Percentiles rank a stretch among this genome's conserved stretches.
Conservation (phyloP, 768 basidiomycete species). For the Porpolomopsis calyptriformis region DNA sequence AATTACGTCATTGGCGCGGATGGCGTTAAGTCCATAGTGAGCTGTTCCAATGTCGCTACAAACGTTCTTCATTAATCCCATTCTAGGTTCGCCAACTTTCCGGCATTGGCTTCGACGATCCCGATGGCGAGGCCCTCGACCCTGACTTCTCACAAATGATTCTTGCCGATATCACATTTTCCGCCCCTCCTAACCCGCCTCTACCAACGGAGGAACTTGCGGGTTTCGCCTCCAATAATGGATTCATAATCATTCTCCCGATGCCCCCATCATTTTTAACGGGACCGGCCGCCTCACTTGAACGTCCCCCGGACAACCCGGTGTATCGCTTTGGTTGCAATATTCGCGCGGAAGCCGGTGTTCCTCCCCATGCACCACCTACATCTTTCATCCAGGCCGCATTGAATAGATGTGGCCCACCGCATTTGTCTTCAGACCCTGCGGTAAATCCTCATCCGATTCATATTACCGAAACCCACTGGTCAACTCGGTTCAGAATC, state of each 20-base stretch:
- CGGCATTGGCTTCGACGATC: slow-evolving; percentile 36
- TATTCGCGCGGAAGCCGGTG: slow-evolving; percentile 24
- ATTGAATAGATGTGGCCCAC: slow-evolving; percentile 31
- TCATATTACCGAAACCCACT: slow-evolving; percentile 27
- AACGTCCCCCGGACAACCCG: slow-evolving; percentile 9
- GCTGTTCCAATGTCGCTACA: neutral
- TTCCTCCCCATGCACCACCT: slow-evolving; percentile 27
- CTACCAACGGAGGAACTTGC: slow-evolving; percentile 14
- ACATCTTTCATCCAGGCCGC: slow-evolving; percentile 34
- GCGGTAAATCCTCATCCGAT: slow-evolving; percentile 24
- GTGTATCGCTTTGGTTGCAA: slow-evolving; percentile 33
- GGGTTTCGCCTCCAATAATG: slow-evolving; percentile 19
- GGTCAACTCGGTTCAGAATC: slow-evolving; percentile 39
- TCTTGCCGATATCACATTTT: slow-evolving; percentile 37
- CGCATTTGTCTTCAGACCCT: slow-evolving; percentile 23
- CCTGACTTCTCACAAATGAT: slow-evolving; percentile 28
- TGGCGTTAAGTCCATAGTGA: slow-evolving; percentile 36
- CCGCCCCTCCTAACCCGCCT: slow-evolving; percentile 15
- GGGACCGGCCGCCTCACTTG: slow-evolving; percentile 10
- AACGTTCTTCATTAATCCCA: neutral
- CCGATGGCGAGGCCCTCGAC: slow-evolving; percentile 21
- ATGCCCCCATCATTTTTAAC: slow-evolving; percentile 18
- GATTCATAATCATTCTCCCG: slow-evolving; percentile 26
- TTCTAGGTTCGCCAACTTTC: slow-evolving; percentile 32
- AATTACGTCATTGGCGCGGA: slow-evolving; percentile 44